A percentile compares a stretch with the other conserved stretches of the same genome.
These are phyloP conservation scores for Sambucus nigra DNA, from an alignment of 129 eudicot genomes.

Conservation along the genomic window DNA sequence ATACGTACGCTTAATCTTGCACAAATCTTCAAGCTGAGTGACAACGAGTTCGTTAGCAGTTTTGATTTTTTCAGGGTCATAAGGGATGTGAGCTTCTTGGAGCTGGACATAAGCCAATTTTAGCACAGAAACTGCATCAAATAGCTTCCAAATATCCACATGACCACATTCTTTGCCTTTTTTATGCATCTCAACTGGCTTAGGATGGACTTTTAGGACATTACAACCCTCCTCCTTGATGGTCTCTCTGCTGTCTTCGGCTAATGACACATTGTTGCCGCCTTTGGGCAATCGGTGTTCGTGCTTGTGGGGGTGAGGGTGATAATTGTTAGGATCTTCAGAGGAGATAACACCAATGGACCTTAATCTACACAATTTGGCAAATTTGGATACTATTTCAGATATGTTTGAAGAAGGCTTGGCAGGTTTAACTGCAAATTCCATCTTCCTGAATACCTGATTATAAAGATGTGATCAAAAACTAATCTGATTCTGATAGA, in stretches of 20 bases:
- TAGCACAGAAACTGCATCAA: constrained; percentile 38
- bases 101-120: constrained; percentile 66
- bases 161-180: constrained; percentile 30
- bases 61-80: constrained; percentile 42
- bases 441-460: constrained; percentile 28
- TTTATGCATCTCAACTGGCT: constrained; percentile 20
- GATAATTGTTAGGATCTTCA: constrained; percentile 27
- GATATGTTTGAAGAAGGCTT: constrained; percentile 36
- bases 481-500: neutral
- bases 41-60: constrained; percentile 46
- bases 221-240: constrained; percentile 17
- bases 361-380: constrained; percentile 47
- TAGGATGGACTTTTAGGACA: constrained; percentile 25
- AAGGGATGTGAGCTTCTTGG: constrained; percentile 61
- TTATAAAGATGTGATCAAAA: neutral
- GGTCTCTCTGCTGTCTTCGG: constrained; percentile 23
- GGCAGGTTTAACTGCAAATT: constrained; percentile 27
- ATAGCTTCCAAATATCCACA: constrained; percentile 42
- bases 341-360: constrained; percentile 58
- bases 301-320: neutral
- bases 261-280: constrained; percentile 6
- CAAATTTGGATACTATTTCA: constrained; percentile 43
- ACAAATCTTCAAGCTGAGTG: constrained; percentile 31
- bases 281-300: constrained; percentile 1
- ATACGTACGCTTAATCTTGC: constrained; percentile 41